Evolutionary conservation across 2,329 filamentous ascomycete species (phyloP), one percentile per base, ranked within the genome.

Genomic region (Drechslera avenae): DNA sequence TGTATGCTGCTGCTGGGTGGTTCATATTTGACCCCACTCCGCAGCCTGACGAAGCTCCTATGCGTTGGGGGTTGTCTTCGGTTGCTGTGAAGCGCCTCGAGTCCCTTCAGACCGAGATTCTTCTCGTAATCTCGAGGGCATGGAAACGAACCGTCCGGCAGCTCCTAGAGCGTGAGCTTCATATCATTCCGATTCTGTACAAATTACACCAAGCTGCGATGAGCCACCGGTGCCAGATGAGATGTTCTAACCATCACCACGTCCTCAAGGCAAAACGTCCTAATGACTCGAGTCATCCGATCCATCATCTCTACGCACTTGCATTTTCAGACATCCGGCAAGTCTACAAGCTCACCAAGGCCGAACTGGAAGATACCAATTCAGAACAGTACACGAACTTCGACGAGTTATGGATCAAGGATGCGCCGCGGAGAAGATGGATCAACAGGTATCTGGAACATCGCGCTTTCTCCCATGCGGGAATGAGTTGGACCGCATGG

Each of bases 1-100:
- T n/a, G 19, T 46, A 46, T 19, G 44, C 44, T 23, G 21, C 23
- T 3, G 33, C 34, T 32, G 44, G 21, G 3, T 46, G 44, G 44
- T 46, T 39, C 26, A 32, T 46, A n/a, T 19, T 32, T n/a, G 44
- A 39, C 19, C 33, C 35, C 18, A 19, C n/a, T 14, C n/a, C 16
- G 4, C 10, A 16, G 21, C 13, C 13, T 6, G 7, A 17, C 7
- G 14, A 40, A 30, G 23, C 28, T 10, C 12, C 5, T 3, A 6
- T 39, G 9, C 5, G 10, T 7, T 46, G 12, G 21, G 19, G 33
- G 13, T 26, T 39, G 16, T 17, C 33, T n/a, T 3, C n/a, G 17
- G 13, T 12, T 16, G 34, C 23, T n/a, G 14, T 46, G 19, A 18
- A 23, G 2, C n/a, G 21, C 8, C 18, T 45, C 12, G 33, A 36